phyloP scores from a whole-genome alignment of 2,329 filamentous ascomycete genomes.

The Emmonsia crescens region DNA sequence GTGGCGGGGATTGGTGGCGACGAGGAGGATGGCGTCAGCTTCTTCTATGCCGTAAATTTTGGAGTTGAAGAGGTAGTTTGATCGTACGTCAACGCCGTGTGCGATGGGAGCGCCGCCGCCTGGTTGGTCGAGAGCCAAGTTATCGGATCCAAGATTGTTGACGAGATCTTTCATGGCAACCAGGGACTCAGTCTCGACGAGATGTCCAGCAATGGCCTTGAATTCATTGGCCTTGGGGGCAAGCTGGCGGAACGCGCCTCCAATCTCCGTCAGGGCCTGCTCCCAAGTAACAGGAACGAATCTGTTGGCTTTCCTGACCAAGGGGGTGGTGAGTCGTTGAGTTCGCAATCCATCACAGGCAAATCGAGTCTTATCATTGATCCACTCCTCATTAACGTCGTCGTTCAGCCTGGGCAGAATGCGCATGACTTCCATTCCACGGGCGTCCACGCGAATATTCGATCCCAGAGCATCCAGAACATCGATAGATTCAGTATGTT shows the following conservation, averaged over 20 bases:
- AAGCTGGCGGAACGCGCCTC: conserved; percentile 65
- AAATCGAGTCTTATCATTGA: conserved; percentile 96
- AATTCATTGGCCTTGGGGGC: conserved; percentile 86
- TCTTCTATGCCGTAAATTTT: conserved; percentile 89
- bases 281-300: conserved; percentile 94
- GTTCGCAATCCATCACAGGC: conserved; percentile 95
- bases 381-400: conserved; percentile 99
- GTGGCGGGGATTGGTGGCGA: conserved; percentile 90
- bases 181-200: conserved; percentile 84
- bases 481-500: conserved; percentile 91
- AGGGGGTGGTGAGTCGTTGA: conserved; percentile 83
- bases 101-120: conserved; percentile 72
- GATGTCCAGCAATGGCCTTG: conserved; percentile 84
- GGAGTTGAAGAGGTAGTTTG: conserved; percentile 96
- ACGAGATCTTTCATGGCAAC: conserved; percentile 96
- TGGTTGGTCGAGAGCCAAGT: conserved; percentile 84
- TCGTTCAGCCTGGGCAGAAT: conserved; percentile 88
- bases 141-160: conserved; percentile 93
- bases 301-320: conserved; percentile 78
- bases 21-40: conserved; percentile 79
- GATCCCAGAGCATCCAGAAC: conserved; percentile 87
- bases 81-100: conserved; percentile 85
- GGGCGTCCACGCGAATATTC: conserved; percentile 85
- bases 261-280: conserved; percentile 81
- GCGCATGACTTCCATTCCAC: conserved; percentile 93